Conservation (phyloP, 2,329 filamentous ascomycete species). For the Colletotrichum agaves region DNA sequence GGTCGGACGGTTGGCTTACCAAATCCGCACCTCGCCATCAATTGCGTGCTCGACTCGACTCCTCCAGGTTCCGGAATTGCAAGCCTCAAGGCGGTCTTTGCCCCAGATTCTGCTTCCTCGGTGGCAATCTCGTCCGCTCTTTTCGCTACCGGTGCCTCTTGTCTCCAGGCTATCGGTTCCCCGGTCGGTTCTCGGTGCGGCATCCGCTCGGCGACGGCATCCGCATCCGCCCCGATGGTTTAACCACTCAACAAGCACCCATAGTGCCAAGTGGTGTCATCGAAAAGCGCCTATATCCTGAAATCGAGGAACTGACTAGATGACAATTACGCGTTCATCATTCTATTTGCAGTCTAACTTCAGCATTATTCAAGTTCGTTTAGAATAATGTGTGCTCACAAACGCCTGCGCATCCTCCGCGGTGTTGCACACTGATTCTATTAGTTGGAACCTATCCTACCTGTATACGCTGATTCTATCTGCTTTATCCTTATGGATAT, state of each 20-base stretch:
- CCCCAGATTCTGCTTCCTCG: conserved; percentile 29
- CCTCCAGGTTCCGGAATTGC: conserved; percentile 15
- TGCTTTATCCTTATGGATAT: neutral
- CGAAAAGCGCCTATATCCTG: neutral
- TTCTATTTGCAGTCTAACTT: too few relatives aligned
- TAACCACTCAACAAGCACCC: neutral
- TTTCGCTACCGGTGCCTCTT: neutral
- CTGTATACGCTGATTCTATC: neutral
- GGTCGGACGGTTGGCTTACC: conserved; percentile 25
- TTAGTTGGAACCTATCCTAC: neutral
- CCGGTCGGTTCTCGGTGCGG: conserved; percentile 29
- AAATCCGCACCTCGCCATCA: conserved; percentile 29
- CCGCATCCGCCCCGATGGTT: conserved; percentile 28
- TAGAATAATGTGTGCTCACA: too few relatives aligned
- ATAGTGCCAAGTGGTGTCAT: neutral
- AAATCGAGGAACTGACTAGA: too few relatives aligned
- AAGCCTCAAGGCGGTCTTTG: conserved; percentile 23
- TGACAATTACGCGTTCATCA: too few relatives aligned
- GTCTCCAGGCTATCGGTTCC: conserved; percentile 30
- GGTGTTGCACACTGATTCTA: neutral
- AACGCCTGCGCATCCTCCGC: too few relatives aligned
- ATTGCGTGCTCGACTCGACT: conserved; percentile 35
- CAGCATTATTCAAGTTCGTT: too few relatives aligned
- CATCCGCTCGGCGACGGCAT: conserved; percentile 35
- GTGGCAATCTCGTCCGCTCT: conserved; percentile 30